Base-by-base conservation (phyloP, 768 basidiomycete genomes). In the Lentinula guzmanii region DNA sequence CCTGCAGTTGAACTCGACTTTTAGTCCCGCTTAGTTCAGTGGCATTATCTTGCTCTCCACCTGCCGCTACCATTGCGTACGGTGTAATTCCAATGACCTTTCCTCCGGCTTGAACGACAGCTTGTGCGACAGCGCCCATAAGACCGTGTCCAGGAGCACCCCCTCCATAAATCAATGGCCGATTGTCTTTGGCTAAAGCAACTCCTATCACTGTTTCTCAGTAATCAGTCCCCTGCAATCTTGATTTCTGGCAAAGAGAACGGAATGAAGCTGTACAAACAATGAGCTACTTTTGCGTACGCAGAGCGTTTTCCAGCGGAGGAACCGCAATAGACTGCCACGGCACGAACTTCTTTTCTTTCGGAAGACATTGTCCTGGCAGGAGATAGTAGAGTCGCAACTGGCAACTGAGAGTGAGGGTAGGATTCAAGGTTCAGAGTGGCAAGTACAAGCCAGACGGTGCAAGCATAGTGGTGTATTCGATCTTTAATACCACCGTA, bases 261-360 rank as follows among this genome's bases (percentile, higher is more conserved):
- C 37, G 2, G 37, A 39, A 39, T 39, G 7, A 18, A 54, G 58
- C 10, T 2, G 43, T 52, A 46, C 90, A 65, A 64, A 91, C 91
- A 91, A 42, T 72, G 61, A 1, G 93, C 93, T 13, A 93, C 91
- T 18, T 77, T 71, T 28, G 78, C 73, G 69, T 83, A 94, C 1
- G 86, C 85, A 9, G 80, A 74, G 55, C 81, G 74, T 37, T 75
- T 82, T 28, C 94, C 93, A 0, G 79, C 67, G 0, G 86, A 89
- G 0, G 93, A 89, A 7, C 85, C 95, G 69, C 95, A 96, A 67
- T 90, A 94, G 5, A 94, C 92, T 3, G 89, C 87, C n/a, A 91
- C 79, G 5, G 83, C 80, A 18, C 21, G 54, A 28, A 21, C 5
- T 34, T 37, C 21, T 55, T 16, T 35, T 10, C 41, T 18, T 51